phyloP scores from a whole-genome alignment of 2,329 filamentous ascomycete species.

The Meredithiella fracta region DNA sequence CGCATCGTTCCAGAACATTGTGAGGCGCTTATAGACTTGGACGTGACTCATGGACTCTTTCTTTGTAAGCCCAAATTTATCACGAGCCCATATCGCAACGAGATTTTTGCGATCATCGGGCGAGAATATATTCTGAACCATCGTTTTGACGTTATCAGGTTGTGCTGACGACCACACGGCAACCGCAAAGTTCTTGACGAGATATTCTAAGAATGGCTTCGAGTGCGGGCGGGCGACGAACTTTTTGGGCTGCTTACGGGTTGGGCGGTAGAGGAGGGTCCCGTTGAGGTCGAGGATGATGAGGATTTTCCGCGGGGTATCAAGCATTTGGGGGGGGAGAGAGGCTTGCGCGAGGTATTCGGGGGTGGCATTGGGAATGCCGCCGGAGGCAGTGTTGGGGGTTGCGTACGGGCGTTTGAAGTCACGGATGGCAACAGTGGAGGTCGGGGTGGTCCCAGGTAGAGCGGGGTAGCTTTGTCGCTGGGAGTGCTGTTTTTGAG shows the following conservation, averaged over 20 bases:
- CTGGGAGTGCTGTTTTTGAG: no score
- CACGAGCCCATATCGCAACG: conserved; percentile 60
- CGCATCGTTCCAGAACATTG: conserved; percentile 48
- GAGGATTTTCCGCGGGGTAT: conserved; percentile 46
- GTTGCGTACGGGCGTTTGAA: conserved; percentile 3
- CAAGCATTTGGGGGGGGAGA: conserved; percentile 25
- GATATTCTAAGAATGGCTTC: conserved; percentile 51
- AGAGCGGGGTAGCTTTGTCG: no score
- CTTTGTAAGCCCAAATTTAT: conserved; percentile 50
- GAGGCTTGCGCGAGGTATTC: conserved; percentile 44
- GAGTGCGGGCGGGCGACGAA: conserved; percentile 56
- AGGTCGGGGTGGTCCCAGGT: no score
- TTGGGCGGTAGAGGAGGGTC: conserved; percentile 61
- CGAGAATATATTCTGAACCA: conserved; percentile 50
- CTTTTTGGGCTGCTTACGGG: conserved; percentile 27
- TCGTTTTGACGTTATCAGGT: conserved; percentile 51
- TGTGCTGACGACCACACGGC: conserved; percentile 85
- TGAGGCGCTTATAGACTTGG: conserved; percentile 79
- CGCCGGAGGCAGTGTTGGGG: conserved; percentile 31
- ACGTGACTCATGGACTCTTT: conserved; percentile 53
- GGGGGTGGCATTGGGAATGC: conserved; percentile 42
- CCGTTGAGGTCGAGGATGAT: conserved; percentile 88
- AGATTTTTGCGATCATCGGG: conserved; percentile 36
- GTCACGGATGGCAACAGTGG: neutral
- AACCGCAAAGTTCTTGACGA: conserved; percentile 58